These are phyloP conservation scores for Botrytis galanthina DNA, from an alignment of 2,329 filamentous ascomycete species.

Conservation along the genomic window DNA sequence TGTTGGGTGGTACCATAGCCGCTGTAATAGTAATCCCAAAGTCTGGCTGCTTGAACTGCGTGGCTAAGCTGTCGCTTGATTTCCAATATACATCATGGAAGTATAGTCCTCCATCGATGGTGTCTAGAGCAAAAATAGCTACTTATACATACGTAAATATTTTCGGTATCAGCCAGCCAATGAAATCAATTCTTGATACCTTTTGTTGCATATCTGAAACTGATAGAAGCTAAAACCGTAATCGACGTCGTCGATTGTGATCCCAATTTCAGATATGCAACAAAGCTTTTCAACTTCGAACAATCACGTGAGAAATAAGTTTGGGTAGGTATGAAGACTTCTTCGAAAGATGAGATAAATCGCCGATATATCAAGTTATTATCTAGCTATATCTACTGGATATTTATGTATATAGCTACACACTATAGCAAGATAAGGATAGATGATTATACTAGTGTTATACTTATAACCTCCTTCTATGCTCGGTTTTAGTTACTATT, in stretches of 20 bases:
- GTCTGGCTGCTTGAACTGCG: rapidly evolving
- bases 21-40: background rate
- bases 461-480: too few relatives aligned
- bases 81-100: background rate
- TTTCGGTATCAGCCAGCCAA: background rate
- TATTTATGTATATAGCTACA: too few relatives aligned
- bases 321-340: too few relatives aligned
- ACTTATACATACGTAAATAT: too few relatives aligned
- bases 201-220: background rate
- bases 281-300: background rate
- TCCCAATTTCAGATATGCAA: background rate
- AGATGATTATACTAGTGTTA: too few relatives aligned
- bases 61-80: background rate
- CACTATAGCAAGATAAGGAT: too few relatives aligned
- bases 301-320: background rate
- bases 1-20: background rate
- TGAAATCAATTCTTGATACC: background rate
- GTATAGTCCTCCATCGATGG: background rate
- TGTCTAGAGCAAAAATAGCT: background rate
- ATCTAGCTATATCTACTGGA: too few relatives aligned
- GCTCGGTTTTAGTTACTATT: too few relatives aligned
- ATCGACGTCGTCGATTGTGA: background rate
- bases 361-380: too few relatives aligned
- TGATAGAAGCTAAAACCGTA: background rate
- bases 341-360: too few relatives aligned